These are phyloP conservation scores for Bruguiera hainesii DNA, from an alignment of 441 rosid genomes.

Conservation along the genomic window DNA sequence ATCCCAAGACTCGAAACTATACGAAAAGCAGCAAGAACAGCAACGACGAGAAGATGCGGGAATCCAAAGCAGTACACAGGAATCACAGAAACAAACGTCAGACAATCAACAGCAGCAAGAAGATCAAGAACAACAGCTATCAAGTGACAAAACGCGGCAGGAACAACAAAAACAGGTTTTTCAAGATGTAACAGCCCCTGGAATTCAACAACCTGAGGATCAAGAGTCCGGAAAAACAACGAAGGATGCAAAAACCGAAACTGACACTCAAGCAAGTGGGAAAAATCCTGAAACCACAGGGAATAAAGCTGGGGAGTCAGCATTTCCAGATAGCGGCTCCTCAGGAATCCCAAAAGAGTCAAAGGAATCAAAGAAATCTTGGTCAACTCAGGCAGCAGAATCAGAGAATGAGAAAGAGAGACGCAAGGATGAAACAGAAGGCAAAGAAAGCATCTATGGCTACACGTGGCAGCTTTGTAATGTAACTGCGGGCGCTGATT, in stretches of 20 bases:
- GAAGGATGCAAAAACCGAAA: neutral
- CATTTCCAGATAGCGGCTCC: slow-evolving; percentile 28
- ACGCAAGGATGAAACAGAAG: slow-evolving; percentile 39
- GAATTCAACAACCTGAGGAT: neutral
- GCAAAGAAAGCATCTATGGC: slow-evolving; percentile 32
- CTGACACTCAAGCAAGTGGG: neutral
- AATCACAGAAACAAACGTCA: slow-evolving; percentile 26
- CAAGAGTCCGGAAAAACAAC: slow-evolving; percentile 3
- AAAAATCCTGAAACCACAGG: slow-evolving; percentile 3
- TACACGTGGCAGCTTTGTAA: slow-evolving; percentile 75
- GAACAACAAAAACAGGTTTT: slow-evolving; percentile 11
- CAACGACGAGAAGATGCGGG: slow-evolving; percentile 47
- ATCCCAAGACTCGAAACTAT: slow-evolving; percentile 22
- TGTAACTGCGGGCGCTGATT: slow-evolving; percentile 73
- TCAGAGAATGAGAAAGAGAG: slow-evolving; percentile 83
- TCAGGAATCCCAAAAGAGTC: slow-evolving; percentile 80
- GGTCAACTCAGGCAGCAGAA: slow-evolving; percentile 76
- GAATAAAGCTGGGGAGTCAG: slow-evolving; percentile 21
- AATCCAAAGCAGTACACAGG: slow-evolving; percentile 28
- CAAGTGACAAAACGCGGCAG: slow-evolving; percentile 19
- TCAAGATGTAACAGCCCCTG: slow-evolving; percentile 13
- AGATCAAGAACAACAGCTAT: slow-evolving; percentile 11
- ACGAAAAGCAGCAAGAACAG: slow-evolving; percentile 36
- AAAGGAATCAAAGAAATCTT: slow-evolving; percentile 66
- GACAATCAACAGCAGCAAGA: slow-evolving; percentile 34